Evolutionary conservation across 2,329 filamentous ascomycete species (phyloP), one percentile per base, ranked within the genome.

Genomic region (Colletotrichum simmondsii): DNA sequence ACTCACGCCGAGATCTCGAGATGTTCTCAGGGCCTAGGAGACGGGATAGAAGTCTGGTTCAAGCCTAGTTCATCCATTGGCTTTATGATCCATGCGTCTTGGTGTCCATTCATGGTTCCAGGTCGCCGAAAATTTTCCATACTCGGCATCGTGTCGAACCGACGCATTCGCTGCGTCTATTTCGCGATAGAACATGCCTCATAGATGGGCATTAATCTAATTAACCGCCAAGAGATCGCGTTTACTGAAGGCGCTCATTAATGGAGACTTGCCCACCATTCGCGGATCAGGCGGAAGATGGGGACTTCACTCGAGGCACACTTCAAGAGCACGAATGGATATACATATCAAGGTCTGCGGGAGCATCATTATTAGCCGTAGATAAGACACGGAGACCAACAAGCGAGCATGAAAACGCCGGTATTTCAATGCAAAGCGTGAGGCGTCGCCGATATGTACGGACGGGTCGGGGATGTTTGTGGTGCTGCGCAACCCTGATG

Each of bases 401-500:
- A 6, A 61, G 35, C 24, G 35, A 61, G 58, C 58, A 49, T 26
- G 14, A 2, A 53, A 49, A 24, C 61, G 57, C 57, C 42, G 57
- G 60, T 30, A 58, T 56, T 49, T 49, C 7, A 8, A 49, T 49
- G 42, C 30, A 28, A n/a, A 24, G 28, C 42, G 30, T 28, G 16
- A 49, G 19, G 30, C 42, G 54, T 42, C 16, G 26, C 19, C 35
- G 19, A 68, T 24, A 42, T 28, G 46, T 14, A 58, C 54, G 28
- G 46, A 19, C 46, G 53, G 24, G 24, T 57, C 26, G 57, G 56
- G 35, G 46, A 30, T 22, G n/a, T 46, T 53, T 54, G 59, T 64
- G 70, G 70, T 60, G 66, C 65, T 65, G 54, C 65, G 66, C 70
- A 72, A 66, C 65, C 70, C 56, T 46, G 22, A 72, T 65, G 42